Conservation (phyloP, 306 rosid species). For the Gynostemma pentaphyllum region DNA sequence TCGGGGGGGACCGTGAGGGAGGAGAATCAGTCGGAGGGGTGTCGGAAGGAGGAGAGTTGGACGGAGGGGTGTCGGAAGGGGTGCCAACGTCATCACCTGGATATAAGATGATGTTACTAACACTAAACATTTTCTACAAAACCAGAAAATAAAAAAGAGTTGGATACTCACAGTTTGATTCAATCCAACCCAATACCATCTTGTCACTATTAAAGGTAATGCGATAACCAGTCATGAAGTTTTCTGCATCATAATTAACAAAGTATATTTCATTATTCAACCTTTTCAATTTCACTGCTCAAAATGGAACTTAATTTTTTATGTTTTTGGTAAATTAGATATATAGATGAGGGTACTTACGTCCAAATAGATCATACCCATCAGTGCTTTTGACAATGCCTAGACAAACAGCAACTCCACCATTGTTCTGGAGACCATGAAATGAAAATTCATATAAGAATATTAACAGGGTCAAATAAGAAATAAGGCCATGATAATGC, state of each 20-base stretch:
- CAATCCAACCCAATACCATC: slow-evolving; percentile 64
- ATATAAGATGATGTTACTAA: background rate
- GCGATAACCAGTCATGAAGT: slow-evolving; percentile 90
- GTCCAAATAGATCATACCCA: slow-evolving; percentile 59
- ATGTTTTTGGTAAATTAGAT: background rate
- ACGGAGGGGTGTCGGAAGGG: slow-evolving; percentile 17
- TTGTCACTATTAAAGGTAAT: slow-evolving; percentile 67
- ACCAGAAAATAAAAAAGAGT: background rate
- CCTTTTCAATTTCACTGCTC: too few species aligned
- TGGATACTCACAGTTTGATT: slow-evolving; percentile 52
- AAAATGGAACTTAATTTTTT: too few species aligned
- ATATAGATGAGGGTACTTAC: slow-evolving; percentile 35
- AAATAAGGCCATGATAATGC: too few species aligned
- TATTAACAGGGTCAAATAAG: too few species aligned
- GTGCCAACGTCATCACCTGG: slow-evolving; percentile 5
- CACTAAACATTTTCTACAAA: background rate
- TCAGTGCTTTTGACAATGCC: slow-evolving; percentile 44
- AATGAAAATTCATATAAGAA: background rate
- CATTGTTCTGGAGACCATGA: slow-evolving; percentile 28
- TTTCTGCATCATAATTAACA: slow-evolving; percentile 43
- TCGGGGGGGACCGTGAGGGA: slow-evolving; percentile 22
- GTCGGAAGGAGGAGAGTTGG: slow-evolving; percentile 32
- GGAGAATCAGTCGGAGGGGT: slow-evolving; percentile 21
- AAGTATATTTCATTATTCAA: background rate
- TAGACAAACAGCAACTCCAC: slow-evolving; percentile 26